Conservation (phyloP, 768 basidiomycete genomes). For the Strobilomyces dryophilus region DNA sequence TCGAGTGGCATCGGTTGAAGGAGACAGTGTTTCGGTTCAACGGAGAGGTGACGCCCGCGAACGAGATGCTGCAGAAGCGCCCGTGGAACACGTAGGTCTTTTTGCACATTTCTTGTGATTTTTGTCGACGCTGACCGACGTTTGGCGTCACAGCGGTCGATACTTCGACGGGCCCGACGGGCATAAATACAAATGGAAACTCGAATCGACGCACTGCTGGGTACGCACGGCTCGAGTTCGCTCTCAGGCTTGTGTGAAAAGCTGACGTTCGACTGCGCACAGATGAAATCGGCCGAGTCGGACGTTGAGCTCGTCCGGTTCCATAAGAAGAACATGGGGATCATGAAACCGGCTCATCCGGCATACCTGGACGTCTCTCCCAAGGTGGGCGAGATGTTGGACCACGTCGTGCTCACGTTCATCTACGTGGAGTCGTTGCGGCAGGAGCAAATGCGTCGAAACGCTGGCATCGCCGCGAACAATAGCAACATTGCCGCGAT, state of each 20-base stretch:
- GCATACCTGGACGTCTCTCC: conserved; percentile 23
- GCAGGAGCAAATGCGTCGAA: background rate
- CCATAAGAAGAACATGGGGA: conserved; percentile 22
- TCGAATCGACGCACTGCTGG: conserved; percentile 23
- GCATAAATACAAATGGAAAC: conserved; percentile 31
- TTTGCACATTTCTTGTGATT: background rate
- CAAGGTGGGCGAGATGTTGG: conserved; percentile 16
- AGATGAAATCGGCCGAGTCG: conserved; percentile 20
- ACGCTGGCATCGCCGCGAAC: background rate
- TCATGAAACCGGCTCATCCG: conserved; percentile 16
- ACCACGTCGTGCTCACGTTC: conserved; percentile 27
- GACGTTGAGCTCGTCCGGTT: conserved; percentile 19
- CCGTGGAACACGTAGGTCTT: conserved; percentile 17
- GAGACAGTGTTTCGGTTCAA: conserved; percentile 14
- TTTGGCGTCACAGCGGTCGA: conserved; percentile 20
- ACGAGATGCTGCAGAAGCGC: conserved; percentile 12
- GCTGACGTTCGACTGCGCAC: background rate
- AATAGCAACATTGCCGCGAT: background rate
- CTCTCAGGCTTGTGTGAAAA: background rate
- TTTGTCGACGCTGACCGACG: background rate
- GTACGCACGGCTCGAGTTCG: conserved; percentile 10
- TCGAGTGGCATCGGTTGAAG: conserved; percentile 22
- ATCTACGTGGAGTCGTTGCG: conserved; percentile 20
- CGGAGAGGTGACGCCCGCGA: conserved; percentile 8
- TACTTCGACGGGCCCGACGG: conserved; percentile 31